Evolutionary conservation across 2,329 filamentous ascomycete species (phyloP), one percentile per base, ranked within the genome.

Genomic region (Sclerotinia trifoliorum): DNA sequence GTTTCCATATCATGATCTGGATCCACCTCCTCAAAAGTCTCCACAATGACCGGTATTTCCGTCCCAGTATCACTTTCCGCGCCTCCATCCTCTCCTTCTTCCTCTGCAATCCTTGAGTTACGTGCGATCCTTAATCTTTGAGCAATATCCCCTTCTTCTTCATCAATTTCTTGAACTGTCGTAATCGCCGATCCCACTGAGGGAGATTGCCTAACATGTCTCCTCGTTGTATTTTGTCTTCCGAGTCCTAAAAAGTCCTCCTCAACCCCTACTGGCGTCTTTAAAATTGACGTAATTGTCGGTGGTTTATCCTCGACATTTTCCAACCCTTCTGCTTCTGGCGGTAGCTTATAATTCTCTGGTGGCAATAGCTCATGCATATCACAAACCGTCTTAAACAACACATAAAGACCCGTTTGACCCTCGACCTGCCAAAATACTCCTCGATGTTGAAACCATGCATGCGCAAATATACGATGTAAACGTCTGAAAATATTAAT

Each of bases 371-470:
- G 84, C 73, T 90, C 90, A 79, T 97, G 97, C 74, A 90, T 85
- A 78, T 99, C 95, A 79, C 94, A 98, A 29, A 98, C 94, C 0
- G 91, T 95, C 84, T 97, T 98, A 84, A 98, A 99, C 76, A 99
- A 90, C 68, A 96, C 87, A 78, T 99, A 99, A 15, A 99, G 82
- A 0, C 95, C 95, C n/a, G 92, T 93, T 78, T 93, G 88, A 13
- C 87, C 87, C 80, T 99, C 95, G 1, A 98, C 90, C 52, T 91
- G 88, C 93, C 94, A 98, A 79, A 98, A 99, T 65, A 97, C 92
- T 67, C 91, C 90, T 57, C 94, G 88, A 79, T 99, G 95, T 80
- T 97, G 93, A 79, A 97, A 99, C 95, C 95, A 99, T 10, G 95
- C 95, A 78, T 99, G 95, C 58, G 95, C 95, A 78, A 98, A 99